Evolutionary conservation across 164 flowering plant species (phyloP), one percentile per base, ranked within the genome.

Genomic region (Aristolochia fimbriata): DNA sequence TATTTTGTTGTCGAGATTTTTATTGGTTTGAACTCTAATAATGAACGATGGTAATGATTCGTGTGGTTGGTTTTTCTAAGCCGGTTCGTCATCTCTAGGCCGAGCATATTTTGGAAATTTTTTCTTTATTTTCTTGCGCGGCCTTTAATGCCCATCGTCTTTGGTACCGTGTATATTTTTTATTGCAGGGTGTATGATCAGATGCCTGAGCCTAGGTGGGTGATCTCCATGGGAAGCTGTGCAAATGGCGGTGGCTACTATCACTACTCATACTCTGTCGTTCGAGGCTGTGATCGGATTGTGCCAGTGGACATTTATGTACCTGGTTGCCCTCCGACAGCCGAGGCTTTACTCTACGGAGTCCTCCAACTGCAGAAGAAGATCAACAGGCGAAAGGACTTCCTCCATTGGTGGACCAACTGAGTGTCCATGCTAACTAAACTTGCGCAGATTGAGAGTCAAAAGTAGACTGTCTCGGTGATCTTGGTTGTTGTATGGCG

Each of bases 171-270:
- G 43, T 7, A 37, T 37, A 37, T 10, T 37, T 37, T 3, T 37
- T 59, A 2, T 72, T 64, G 57, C 81, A 88, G 98, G 87, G 98
- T 93, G 16, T 93, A 93, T 69, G 99, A 93, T 72, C 99, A 93
- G 74, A 93, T 93, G 99, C 97, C 97, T 0, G 99, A 93, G 80
- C 99, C 99, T 30, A 81, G 97, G 65, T 93, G 99, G 99, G 99
- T 93, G 17, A 82, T 93, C 58, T 93, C 97, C 16, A 93, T 93
- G 99, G 99, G 99, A 59, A 90, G 97, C 73, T 93, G 99, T 72
- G 99, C 99, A 50, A 93, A 93, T 70, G 97, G 97, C 51, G 99
- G 99, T 62, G 99, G 99, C 33, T 90, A 90, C 79, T 93, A 93
- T 75, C 97, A 93, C 74, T 90, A 90, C 77, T 90, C 98, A 0